These are phyloP conservation scores for Russula olivacea DNA, from an alignment of 768 basidiomycete genomes.

Conservation along the genomic window DNA sequence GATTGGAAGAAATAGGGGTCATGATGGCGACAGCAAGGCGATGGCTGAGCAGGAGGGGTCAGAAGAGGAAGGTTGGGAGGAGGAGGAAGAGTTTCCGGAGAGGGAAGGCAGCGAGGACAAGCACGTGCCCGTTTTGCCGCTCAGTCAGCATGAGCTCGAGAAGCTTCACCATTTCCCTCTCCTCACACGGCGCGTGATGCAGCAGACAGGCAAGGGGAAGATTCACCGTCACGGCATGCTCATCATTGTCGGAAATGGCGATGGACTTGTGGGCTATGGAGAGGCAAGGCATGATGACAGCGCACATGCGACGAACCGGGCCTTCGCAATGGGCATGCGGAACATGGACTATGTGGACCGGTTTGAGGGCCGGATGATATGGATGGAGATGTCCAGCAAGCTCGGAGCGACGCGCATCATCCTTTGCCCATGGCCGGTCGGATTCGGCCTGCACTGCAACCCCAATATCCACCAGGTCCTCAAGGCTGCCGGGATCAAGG, in stretches of 20 bases:
- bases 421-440: conserved; percentile 76
- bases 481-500: conserved; percentile 92
- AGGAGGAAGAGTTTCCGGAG: conserved; percentile 24
- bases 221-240: conserved; percentile 56
- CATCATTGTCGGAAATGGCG: conserved; percentile 74
- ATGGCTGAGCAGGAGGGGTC: conserved; percentile 27
- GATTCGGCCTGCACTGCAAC: conserved; percentile 89
- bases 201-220: conserved; percentile 95
- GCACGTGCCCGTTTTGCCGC: conserved; percentile 32
- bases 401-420: conserved; percentile 77
- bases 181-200: conserved; percentile 55
- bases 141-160: conserved; percentile 27
- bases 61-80: conserved; percentile 23
- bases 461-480: conserved; percentile 84
- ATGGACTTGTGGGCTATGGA: conserved; percentile 78
- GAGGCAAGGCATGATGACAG: conserved; percentile 67
- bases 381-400: conserved; percentile 83
- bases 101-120: conserved; percentile 24
- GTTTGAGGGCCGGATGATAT: conserved; percentile 93
- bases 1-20: conserved; percentile 33
- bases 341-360: conserved; percentile 91
- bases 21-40: conserved; percentile 28
- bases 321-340: conserved; percentile 64
- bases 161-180: conserved; percentile 39
- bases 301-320: conserved; percentile 48